A percentile compares a stretch with the other conserved stretches of the same genome.
Conservation (phyloP, 1,284 basidiomycete species). For the Ganoderma boninense region DNA sequence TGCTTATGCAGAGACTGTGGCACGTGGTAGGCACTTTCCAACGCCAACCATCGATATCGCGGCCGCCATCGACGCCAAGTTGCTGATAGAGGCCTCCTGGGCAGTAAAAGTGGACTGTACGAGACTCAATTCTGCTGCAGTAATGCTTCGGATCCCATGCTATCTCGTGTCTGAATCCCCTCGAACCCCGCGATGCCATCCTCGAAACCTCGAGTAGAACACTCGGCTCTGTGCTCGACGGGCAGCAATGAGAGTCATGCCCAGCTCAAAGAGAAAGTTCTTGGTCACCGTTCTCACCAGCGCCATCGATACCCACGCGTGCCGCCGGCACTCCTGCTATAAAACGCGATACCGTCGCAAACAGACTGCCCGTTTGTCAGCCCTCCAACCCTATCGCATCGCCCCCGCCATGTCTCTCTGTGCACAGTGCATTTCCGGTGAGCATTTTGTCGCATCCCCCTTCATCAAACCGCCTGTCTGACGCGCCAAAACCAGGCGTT, state of each 20-base stretch:
- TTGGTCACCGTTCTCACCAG: not conserved
- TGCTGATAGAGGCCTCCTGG: not conserved
- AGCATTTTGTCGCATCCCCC: slow-evolving; percentile 13
- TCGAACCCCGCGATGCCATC: not conserved
- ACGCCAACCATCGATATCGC: not conserved
- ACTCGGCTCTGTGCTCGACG: not conserved
- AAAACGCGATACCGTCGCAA: not conserved
- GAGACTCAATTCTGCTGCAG: not conserved
- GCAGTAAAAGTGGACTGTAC: not conserved
- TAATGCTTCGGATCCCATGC: not conserved
- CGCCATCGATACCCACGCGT: slow-evolving; percentile 1
- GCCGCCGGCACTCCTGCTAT: not conserved
- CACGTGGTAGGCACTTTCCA: not conserved
- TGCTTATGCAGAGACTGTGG: not conserved
- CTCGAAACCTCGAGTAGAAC: not conserved
- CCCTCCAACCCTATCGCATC: not conserved
- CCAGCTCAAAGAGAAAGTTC: not conserved
- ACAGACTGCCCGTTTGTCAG: not conserved
- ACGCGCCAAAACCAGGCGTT: slow-evolving; percentile 33
- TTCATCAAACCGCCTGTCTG: not conserved
- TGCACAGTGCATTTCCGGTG: slow-evolving; percentile 33
- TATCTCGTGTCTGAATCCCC: not conserved
- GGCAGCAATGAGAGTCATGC: not conserved
- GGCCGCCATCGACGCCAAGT: not conserved
- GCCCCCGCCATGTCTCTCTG: slow-evolving; percentile 37